Base-by-base conservation (phyloP, 176 grass and related monocot species). In the Carex pumila region DNA sequence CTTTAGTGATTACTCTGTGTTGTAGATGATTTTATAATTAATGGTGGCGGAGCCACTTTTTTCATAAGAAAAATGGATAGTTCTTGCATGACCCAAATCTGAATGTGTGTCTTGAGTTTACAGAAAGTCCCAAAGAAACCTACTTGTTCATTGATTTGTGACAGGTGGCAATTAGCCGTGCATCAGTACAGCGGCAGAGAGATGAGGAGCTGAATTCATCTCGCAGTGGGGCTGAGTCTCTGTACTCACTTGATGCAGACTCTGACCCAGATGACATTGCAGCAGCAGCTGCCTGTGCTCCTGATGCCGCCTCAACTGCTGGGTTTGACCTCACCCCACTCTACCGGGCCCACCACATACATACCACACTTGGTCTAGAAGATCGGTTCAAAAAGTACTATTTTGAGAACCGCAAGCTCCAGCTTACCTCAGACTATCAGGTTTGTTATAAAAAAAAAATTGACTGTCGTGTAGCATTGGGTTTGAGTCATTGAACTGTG, bases 321-420 rank as follows among this genome's bases (percentile, higher is more conserved):
- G 86, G 89, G 0, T 95, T 99, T 69, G 97, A 99, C 71, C 93
- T 99, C 81, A 99, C 91, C 2, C 93, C 93, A 21, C 93, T 99
- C 80, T 96, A 99, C 82, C 91, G 97, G 8, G 97, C 97, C 9
- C 90, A 92, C 88, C 97, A 99, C 61, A 93, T 96, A 86, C 87
- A 99, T 86, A 89, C 91, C 62, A 99, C 93, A 1, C 90, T 99
- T 53, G 90, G 80, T 9, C 88, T 91, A 39, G 93, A 87, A 43
- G 97, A 95, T 25, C 86, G 91, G 7, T 99, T 99, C 83, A 95
- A 95, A 75, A 90, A 90, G 87, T 99, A 94, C 68, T 99, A 99
- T 76, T 87, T 94, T 49, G 96, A 99, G 88, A 99, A 99, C 79
- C 90, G 97, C 79, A 99, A 99, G 91, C 85, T 99, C 52, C 97